Evolutionary conservation across 2,329 filamentous ascomycete genomes (phyloP), one percentile per base, ranked within the genome.

Genomic region (Penicillium sp.): DNA sequence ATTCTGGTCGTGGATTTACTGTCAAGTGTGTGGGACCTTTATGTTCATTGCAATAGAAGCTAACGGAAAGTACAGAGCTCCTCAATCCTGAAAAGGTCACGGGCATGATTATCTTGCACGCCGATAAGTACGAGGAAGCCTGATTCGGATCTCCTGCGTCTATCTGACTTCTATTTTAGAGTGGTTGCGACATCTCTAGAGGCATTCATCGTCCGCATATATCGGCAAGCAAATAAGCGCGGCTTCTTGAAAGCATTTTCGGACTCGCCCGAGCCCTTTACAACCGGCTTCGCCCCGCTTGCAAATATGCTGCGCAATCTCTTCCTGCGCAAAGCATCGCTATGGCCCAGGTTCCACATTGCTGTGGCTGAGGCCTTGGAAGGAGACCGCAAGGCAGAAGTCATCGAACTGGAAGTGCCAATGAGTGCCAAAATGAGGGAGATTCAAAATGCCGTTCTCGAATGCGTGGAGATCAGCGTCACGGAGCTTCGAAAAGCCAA

Each of bases 191-290:
- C 90, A 1, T 93, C 89, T 1, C 72, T 90, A 2, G 93, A 98
- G 65, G 91, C 93, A 5, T 98, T 98, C 65, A 96, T 98, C 47
- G 73, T 97, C 43, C 80, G 93, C 26, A 87, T 96, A 39, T 98
- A 90, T 63, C 80, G 93, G 45, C 91, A 97, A 68, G 87, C 87
- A 73, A 98, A 98, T 67, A 95, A 94, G 70, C 74, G 70, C 20
- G 93, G 93, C 21, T 97, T 98, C 54, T 74, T 98, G 20, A 98
- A 98, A 60, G 93, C 93, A 9, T 95, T 98, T 60, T 93, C 90
- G 0, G 93, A 98, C 62, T 86, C 84, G 21, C 91, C 93, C 0
- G 90, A 97, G 59, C 86, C 90, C 0, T 94, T 98, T 59, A 85
- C 87, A 0, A 83, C 80, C 0, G 91, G 90, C 1, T 97, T 95